phyloP scores from a whole-genome alignment of 2,329 filamentous ascomycete genomes.

The Beauveria bassiana region DNA sequence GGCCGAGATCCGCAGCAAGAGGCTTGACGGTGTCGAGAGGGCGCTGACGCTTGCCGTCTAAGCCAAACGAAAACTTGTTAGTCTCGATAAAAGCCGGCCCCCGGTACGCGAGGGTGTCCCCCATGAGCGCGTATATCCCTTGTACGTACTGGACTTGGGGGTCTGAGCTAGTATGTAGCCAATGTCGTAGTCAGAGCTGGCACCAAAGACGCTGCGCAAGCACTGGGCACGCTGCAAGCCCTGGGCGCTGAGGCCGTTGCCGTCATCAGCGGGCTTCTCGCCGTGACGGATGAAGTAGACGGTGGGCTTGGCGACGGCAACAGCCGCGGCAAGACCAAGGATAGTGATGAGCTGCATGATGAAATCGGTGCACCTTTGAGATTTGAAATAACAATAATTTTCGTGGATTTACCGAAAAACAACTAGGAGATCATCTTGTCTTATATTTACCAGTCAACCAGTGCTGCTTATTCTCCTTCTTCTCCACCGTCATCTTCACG shows the following conservation, averaged over 20 bases:
- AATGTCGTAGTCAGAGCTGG: conserved; percentile 44
- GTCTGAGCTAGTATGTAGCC: conserved; percentile 50
- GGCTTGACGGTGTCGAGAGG: conserved; percentile 51
- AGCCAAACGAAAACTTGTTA: background rate
- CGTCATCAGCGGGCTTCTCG: conserved; percentile 48
- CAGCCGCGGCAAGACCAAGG: conserved; percentile 15
- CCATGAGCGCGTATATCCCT: too few relatives aligned
- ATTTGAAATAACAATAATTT: too few relatives aligned
- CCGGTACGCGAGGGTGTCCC: too few relatives aligned
- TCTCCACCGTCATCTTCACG: background rate
- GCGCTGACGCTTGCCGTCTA: conserved; percentile 41
- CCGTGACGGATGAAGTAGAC: conserved; percentile 59
- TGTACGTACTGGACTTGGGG: conserved; percentile 36
- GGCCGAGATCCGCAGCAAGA: conserved; percentile 45
- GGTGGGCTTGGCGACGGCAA: conserved; percentile 30
- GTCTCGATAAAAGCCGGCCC: background rate
- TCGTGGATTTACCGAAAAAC: background rate
- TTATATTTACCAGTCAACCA: background rate
- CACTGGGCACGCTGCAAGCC: conserved; percentile 53
- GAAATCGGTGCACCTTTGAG: background rate
- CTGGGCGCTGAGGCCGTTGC: conserved; percentile 40
- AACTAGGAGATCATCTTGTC: background rate
- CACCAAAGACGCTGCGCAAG: conserved; percentile 48
- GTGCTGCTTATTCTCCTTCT: background rate
- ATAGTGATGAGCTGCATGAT: conserved; percentile 18